Base-by-base conservation (phyloP, 108 stramenopile species). In the Pseudonitzschia multistriata region DNA sequence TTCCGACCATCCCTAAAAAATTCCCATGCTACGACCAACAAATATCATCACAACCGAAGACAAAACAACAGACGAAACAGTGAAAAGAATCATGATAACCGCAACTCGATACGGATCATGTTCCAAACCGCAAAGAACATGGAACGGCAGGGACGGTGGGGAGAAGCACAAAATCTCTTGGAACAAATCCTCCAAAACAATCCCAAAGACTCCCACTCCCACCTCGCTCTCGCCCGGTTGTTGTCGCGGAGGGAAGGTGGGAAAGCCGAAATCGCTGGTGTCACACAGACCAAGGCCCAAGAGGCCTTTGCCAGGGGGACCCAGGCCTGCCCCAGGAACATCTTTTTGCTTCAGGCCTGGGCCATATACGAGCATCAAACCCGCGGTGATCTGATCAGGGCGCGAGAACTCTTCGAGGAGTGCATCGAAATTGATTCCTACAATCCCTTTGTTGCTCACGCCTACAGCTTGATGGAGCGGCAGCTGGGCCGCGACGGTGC, bases 391-490 rank as follows among this genome's bases (percentile, higher is more conserved):
- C 37, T 37, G 2, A 65, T 74, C 7, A 37, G 68, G 25, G 88
- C 92, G 27, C 76, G 85, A 54, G 48, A 79, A 62, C 61, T 89
- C 57, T 86, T 81, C 56, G 78, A 89, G 34, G 74, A 70, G 45
- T 89, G 89, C 1, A 59, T 91, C 65, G 61, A 69, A 1, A 28
- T 94, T 6, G 92, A 94, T 67, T 65, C 81, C 2, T 49, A 59
- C 14, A 91, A 94, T 80, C 82, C 88, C 24, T 89, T 89, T 77
- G 90, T 90, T 0, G 88, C 85, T 75, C 89, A 91, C 71, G 85
- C 88, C 11, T 91, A 85, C 70, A 88, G 88, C 8, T 52, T 91
- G 35, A 67, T 89, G 75, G 74, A 77, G 66, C 68, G 64, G 45
- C 67, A 60, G 49, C 35, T 48, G 3, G 64, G 73, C 0, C 66